phyloP scores from a whole-genome alignment of 306 rosid species.

The Acmispon strigosus region DNA sequence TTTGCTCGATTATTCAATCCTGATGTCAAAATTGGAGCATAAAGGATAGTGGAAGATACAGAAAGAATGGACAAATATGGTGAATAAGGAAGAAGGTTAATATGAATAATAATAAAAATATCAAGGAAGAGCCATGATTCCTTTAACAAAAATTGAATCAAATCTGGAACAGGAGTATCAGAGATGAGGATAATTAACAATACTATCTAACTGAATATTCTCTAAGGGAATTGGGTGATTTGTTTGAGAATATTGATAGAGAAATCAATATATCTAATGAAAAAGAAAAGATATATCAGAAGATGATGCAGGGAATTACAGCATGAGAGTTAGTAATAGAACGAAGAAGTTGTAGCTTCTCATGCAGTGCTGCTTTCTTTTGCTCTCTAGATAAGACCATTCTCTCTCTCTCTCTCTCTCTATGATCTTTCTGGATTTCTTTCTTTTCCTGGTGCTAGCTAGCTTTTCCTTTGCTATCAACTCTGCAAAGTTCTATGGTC shows the following conservation, averaged over 20 bases:
- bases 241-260: constrained; percentile 8
- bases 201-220: not conserved
- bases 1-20: too few relatives aligned
- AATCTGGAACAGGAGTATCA: not conserved
- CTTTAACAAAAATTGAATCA: not conserved
- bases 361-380: constrained; percentile 78
- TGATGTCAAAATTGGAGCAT: not conserved
- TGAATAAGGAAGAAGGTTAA: too few relatives aligned
- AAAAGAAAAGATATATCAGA: constrained; percentile 20
- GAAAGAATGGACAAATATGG: not conserved
- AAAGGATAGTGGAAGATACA: not conserved
- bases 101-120: not conserved
- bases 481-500: constrained; percentile 34
- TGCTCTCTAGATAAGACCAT: constrained; percentile 87
- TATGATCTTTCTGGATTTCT: not conserved
- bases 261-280: constrained; percentile 29
- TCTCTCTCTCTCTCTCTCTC: not conserved
- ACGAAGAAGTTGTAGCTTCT: constrained; percentile 95
- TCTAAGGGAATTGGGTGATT: constrained; percentile 14
- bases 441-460: not conserved
- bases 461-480: constrained; percentile 7
- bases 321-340: constrained; percentile 93
- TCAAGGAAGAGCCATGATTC: not conserved
- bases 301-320: constrained; percentile 53
- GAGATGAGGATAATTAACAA: not conserved